A percentile compares a stretch with the other conserved stretches of the same genome.
phyloP scores from a whole-genome alignment of 352 stramenopile genomes.

The Phytophthora agathidicida region DNA sequence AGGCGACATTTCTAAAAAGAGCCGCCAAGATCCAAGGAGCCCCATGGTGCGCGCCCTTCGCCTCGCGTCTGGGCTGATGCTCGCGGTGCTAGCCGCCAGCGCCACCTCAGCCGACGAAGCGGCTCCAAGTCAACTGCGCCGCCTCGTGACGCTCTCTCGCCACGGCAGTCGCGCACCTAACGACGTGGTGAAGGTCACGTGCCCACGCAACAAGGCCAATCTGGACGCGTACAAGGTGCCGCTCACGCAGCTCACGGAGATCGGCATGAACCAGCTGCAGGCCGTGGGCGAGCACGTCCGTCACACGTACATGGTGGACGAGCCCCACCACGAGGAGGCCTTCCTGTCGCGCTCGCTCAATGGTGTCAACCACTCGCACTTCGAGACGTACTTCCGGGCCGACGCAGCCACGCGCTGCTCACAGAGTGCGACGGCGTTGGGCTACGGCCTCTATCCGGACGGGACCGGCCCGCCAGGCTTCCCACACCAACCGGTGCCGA shows the following conservation, averaged over 20 bases:
- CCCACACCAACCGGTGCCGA: conserved; percentile 71
- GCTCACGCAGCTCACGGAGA: conserved; percentile 81
- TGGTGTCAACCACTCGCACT: conserved; percentile 74
- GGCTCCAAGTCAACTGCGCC: conserved; percentile 56
- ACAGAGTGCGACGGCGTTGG: conserved; percentile 77
- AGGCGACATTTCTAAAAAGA: no score
- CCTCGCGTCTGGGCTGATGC: conserved; percentile 17
- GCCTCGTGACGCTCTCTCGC: conserved; percentile 78
- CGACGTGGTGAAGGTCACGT: conserved; percentile 57
- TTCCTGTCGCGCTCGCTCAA: conserved; percentile 79
- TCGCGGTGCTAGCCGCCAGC: conserved; percentile 17
- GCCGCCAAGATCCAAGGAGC: no score
- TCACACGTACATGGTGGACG: conserved; percentile 64
- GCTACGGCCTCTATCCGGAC: conserved; percentile 83
- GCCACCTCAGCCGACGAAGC: conserved; percentile 13
- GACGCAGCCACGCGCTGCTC: conserved; percentile 82
- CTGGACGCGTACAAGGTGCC: conserved; percentile 80
- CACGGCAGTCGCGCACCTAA: conserved; percentile 85
- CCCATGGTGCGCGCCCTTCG: conserved; percentile 21
- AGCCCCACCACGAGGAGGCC: conserved; percentile 41
- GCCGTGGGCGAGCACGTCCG: conserved; percentile 73
- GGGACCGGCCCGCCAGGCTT: conserved; percentile 74
- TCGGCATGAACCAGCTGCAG: conserved; percentile 82
- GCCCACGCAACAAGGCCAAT: conserved; percentile 73
- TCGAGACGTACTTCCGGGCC: conserved; percentile 87